Evolutionary conservation across 148 eudicot species (phyloP), one percentile per base, ranked within the genome.

Genomic region (Persicaria tinctoria): DNA sequence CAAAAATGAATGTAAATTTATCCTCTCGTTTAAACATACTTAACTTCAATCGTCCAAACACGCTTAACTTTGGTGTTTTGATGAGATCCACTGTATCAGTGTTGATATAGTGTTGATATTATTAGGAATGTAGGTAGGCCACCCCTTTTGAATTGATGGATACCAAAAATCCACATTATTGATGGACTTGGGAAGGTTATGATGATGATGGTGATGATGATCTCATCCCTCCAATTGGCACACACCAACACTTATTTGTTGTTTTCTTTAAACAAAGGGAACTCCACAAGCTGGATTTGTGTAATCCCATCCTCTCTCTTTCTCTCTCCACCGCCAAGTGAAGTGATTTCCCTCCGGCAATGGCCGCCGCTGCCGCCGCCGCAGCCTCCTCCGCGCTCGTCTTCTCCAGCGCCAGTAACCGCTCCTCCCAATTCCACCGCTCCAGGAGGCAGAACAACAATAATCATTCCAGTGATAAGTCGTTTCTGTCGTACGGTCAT

Each of bases 341-440:
- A 6, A 8, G 11, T 3, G 16, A 9, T 32, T 12, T 11, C 12
- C n/a, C 32, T 45, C 41, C 68, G 68, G 68, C 45, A 66, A 71
- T 71, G 74, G 74, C 74, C 55, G 74, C 74, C 6, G 74, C 74
- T 5, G 74, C 76, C 50, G 63, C 73, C 51, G 64, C 79, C n/a
- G 62, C 81, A 6, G 48, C 78, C 5, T 46, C 80, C 1, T 46
- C 78, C n/a, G 16, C 82, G 48, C 64, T 76, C 46, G 68, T 75
- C 70, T 76, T 71, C 74, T 46, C 51, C 74, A 47, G 55, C 74
- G 54, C 51, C 32, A 3, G 55, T 5, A 48, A 50, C 10, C 74
- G 51, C 55, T 71, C 72, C 66, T 80, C 78, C 70, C 80, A 64
- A 16, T 75, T 74, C 1, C 47, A 59, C 23, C 72, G 41, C 72